phyloP scores from a whole-genome alignment of 1,284 basidiomycete species.

The Amylostereum areolatum region DNA sequence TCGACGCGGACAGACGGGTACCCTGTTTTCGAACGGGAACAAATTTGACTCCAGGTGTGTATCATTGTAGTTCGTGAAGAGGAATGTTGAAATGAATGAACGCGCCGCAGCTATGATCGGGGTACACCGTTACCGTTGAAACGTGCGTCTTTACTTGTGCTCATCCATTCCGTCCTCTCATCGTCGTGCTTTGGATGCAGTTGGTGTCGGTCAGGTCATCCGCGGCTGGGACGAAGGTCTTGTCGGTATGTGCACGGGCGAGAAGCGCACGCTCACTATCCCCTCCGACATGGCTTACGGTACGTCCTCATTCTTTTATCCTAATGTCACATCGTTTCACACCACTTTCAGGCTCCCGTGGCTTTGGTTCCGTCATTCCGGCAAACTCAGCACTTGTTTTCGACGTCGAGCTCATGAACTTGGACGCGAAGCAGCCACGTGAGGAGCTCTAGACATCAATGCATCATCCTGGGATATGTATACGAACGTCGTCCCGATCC shows the following conservation, averaged over 20 bases:
- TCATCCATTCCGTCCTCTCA: background rate
- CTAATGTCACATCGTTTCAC: background rate
- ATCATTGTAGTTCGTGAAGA: too few species aligned
- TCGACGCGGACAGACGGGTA: conserved; percentile 56
- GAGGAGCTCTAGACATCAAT: conserved; percentile 29
- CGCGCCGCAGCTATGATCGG: conserved; percentile 50
- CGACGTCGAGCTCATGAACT: conserved; percentile 73
- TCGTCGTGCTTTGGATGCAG: conserved; percentile 29
- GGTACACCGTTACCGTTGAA: conserved; percentile 61
- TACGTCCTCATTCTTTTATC: conserved; percentile 30
- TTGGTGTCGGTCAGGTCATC: conserved; percentile 79
- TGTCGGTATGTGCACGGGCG: conserved; percentile 80
- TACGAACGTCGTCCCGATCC: too few species aligned
- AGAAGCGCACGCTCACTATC: conserved; percentile 90
- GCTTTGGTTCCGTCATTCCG: conserved; percentile 77
- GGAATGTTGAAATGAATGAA: background rate
- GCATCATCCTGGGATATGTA: too few species aligned
- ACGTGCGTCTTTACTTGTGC: conserved; percentile 36
- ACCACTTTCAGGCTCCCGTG: conserved; percentile 55
- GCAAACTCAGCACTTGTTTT: conserved; percentile 83
- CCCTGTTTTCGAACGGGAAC: conserved; percentile 59
- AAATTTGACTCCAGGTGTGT: conserved; percentile 81
- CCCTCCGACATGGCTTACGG: conserved; percentile 78
- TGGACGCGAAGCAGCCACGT: conserved; percentile 31
- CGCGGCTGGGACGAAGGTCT: conserved; percentile 79